These are phyloP conservation scores for Gillenia trifoliata DNA, from an alignment of 306 rosid species.

Conservation along the genomic window DNA sequence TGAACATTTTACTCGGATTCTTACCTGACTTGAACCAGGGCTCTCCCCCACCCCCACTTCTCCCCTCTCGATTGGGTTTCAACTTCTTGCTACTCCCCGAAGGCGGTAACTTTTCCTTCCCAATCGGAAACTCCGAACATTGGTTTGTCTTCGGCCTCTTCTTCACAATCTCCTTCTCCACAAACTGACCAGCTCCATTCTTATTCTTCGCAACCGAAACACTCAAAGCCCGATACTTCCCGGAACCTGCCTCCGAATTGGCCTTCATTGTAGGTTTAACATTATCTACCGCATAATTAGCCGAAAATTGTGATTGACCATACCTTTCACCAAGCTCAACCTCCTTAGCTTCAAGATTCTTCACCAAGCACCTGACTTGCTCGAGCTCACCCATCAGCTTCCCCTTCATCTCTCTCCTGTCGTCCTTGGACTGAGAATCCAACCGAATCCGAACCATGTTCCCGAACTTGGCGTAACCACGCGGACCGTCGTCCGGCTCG, in stretches of 20 bases:
- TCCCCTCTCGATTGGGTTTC: conserved; percentile 32
- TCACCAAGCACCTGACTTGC: conserved; percentile 58
- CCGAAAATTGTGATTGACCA: conserved; percentile 35
- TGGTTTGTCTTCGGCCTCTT: conserved; percentile 47
- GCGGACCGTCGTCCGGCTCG: conserved; percentile 17
- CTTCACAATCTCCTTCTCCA: conserved; percentile 44
- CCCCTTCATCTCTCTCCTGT: conserved; percentile 36
- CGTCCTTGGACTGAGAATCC: conserved; percentile 28
- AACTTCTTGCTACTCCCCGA: conserved; percentile 50
- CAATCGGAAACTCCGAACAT: conserved; percentile 5
- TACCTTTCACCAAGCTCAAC: conserved; percentile 32
- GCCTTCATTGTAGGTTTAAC: conserved; percentile 24
- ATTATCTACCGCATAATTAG: conserved; percentile 28
- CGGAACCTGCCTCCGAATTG: conserved; percentile 26
- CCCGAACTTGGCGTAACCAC: conserved; percentile 27
- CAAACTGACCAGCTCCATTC: conserved; percentile 32
- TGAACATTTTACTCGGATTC: conserved; percentile 37
- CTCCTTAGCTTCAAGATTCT: conserved; percentile 64
- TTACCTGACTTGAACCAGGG: conserved; percentile 42
- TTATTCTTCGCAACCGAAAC: conserved; percentile 39
- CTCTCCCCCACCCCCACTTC: conserved; percentile 21
- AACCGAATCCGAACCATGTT: conserved; percentile 38
- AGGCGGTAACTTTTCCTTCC: conserved; percentile 47
- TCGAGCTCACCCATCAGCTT: conserved; percentile 70
- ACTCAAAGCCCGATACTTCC: conserved; percentile 30